Percentiles rank a stretch among this genome's conserved stretches.
These are phyloP conservation scores for Capsicum chinense DNA, from an alignment of 257 asterid species.

Conservation along the genomic window DNA sequence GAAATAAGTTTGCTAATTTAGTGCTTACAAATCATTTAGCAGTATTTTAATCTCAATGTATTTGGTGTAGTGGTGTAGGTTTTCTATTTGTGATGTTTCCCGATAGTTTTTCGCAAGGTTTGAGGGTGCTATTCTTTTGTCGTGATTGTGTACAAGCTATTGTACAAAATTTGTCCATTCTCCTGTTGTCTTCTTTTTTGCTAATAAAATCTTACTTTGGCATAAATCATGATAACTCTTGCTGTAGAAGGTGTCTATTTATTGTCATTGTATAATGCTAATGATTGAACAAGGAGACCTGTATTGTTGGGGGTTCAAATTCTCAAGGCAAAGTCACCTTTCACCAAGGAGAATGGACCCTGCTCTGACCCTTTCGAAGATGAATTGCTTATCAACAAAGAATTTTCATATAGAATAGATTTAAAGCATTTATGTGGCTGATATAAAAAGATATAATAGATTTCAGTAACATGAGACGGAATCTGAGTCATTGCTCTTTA, in stretches of 20 bases:
- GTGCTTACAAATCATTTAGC: neutral
- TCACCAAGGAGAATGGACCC: constrained; percentile 4
- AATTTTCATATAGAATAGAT: constrained; percentile 1
- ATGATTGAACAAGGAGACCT: constrained; percentile 17
- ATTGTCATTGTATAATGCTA: neutral
- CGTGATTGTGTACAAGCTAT: neutral
- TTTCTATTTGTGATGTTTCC: neutral
- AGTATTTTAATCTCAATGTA: neutral
- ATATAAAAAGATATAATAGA: neutral
- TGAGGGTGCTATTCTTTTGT: neutral
- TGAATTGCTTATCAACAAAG: neutral
- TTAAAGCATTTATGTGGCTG: constrained; percentile 12
- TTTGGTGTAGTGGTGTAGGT: constrained; percentile 19
- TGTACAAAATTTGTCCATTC: neutral
- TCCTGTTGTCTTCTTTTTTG: constrained; percentile 5
- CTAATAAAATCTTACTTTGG: constrained; percentile 14
- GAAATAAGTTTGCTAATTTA: neutral
- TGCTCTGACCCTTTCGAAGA: constrained; percentile 14
- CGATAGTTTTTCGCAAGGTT: neutral
- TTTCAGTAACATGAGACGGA: constrained; percentile 20
- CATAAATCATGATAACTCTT: neutral
- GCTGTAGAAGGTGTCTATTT: constrained; percentile 17
- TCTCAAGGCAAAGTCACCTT: constrained; percentile 10
- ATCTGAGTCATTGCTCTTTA: neutral
- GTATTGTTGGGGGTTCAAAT: constrained; percentile 6